A percentile compares a stretch with the other conserved stretches of the same genome.
Evolutionary conservation across 2,329 filamentous ascomycete genomes (phyloP).

Genomic region (Aphanocladium album): DNA sequence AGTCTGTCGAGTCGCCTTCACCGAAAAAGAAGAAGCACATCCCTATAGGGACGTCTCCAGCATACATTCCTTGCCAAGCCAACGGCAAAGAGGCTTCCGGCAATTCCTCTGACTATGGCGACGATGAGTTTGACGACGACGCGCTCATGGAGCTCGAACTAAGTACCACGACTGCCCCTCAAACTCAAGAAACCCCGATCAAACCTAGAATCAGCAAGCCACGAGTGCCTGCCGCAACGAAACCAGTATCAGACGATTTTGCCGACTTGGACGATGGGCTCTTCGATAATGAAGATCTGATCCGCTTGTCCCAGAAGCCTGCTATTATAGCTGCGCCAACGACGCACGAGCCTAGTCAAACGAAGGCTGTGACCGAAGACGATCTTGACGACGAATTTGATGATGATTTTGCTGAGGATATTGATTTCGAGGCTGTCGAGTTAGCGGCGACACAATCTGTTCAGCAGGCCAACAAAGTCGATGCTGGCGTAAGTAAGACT

Average conservation of each 20-base stretch:
- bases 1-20: constrained; percentile 38
- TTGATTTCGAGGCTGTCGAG: constrained; percentile 75
- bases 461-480: constrained; percentile 23
- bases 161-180: constrained; percentile 25
- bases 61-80: neutral
- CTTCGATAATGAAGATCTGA: constrained; percentile 38
- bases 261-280: constrained; percentile 61
- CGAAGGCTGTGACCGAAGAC: neutral
- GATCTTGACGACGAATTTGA: constrained; percentile 29
- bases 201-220: constrained; percentile 15
- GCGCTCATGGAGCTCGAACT: constrained; percentile 51
- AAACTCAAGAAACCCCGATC: constrained; percentile 19
- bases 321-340: neutral
- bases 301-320: constrained; percentile 16
- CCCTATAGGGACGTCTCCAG: neutral
- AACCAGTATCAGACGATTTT: constrained; percentile 52
- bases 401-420: constrained; percentile 58
- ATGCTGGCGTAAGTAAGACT: constrained; percentile 33
- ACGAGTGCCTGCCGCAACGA: constrained; percentile 11
- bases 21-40: constrained; percentile 32
- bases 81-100: constrained; percentile 12
- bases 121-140: constrained; percentile 57
- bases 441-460: constrained; percentile 65
- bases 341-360: constrained; percentile 12
- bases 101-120: constrained; percentile 46